A percentile compares a stretch with the other conserved stretches of the same genome.
These are phyloP conservation scores for Microbotryum silenes-acaulis DNA, from an alignment of 1,284 basidiomycete genomes.

Conservation along the genomic window DNA sequence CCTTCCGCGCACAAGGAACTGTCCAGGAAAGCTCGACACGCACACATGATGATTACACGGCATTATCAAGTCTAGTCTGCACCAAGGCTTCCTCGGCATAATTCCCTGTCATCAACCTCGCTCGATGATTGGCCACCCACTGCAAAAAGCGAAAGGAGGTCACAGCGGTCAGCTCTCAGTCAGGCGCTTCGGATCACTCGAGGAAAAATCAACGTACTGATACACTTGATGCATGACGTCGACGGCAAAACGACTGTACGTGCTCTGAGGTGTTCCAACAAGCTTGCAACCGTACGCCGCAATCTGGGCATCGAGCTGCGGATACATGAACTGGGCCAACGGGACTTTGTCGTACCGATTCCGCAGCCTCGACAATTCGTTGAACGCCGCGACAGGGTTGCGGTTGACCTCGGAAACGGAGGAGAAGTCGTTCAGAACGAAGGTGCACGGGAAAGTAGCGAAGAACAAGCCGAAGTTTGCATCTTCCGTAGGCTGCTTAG, in stretches of 20 bases:
- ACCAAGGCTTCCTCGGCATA: not conserved
- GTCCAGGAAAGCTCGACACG: no score
- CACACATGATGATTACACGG: no score
- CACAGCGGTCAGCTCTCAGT: not conserved
- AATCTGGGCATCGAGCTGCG: slow-evolving; percentile 63
- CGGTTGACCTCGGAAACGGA: slow-evolving; percentile 9
- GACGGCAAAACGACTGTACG: slow-evolving; percentile 60
- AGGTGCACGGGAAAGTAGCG: slow-evolving; percentile 60
- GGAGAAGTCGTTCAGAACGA: slow-evolving; percentile 55
- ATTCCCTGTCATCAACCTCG: slow-evolving; percentile 8
- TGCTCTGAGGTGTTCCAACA: slow-evolving; percentile 61
- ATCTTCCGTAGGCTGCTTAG: slow-evolving; percentile 41
- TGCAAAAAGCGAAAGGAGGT: not conserved
- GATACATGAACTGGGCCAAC: slow-evolving; percentile 50
- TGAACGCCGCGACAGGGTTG: slow-evolving; percentile 35
- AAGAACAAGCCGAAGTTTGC: slow-evolving; percentile 49
- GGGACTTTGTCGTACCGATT: slow-evolving; percentile 52
- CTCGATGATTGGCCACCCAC: slow-evolving; percentile 28
- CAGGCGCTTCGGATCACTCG: not conserved
- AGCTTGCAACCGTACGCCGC: slow-evolving; percentile 52
- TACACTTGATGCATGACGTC: slow-evolving; percentile 59
- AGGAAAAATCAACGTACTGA: slow-evolving; percentile 38
- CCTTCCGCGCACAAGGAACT: no score
- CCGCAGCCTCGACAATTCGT: slow-evolving; percentile 44
- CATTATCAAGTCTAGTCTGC: no score